A percentile compares a stretch with the other conserved stretches of the same genome.
These are phyloP conservation scores for Beauveria varroae DNA, from an alignment of 2,329 filamentous ascomycete genomes.

Conservation along the genomic window DNA sequence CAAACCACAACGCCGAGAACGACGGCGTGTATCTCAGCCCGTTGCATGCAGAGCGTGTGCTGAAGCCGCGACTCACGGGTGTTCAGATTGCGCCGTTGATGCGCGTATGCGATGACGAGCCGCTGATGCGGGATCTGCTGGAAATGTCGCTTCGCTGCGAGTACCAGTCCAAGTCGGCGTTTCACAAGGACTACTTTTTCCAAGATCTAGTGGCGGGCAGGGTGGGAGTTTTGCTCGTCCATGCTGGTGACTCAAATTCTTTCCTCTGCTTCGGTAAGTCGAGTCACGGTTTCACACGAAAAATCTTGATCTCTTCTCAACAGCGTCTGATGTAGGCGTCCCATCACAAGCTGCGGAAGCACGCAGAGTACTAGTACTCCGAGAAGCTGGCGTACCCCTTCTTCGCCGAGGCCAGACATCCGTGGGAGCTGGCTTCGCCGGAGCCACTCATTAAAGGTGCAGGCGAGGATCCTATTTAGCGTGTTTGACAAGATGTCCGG, in stretches of 20 bases:
- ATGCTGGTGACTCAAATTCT: constrained; percentile 14
- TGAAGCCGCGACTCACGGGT: constrained; percentile 23
- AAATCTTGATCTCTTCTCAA: too few relatives aligned
- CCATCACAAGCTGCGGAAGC: constrained; percentile 19
- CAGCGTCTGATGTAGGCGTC: constrained; percentile 17
- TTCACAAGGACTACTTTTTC: constrained; percentile 16
- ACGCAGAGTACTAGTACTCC: constrained; percentile 26
- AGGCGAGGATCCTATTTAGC: constrained; percentile 22
- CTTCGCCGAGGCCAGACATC: constrained; percentile 24
- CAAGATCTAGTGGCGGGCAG: constrained; percentile 12
- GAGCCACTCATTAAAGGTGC: constrained; percentile 21
- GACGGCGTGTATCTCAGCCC: constrained; percentile 21
- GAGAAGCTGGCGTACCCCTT: constrained; percentile 25
- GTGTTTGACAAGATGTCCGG: constrained; percentile 15
- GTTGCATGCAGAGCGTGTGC: constrained; percentile 21
- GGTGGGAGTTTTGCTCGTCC: constrained; percentile 10
- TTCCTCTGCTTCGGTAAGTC: constrained; percentile 12
- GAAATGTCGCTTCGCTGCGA: constrained; percentile 16
- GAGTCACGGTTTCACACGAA: too few relatives aligned
- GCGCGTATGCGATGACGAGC: constrained; percentile 11
- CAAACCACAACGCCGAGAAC: not conserved
- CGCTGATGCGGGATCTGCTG: constrained; percentile 13
- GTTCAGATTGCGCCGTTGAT: constrained; percentile 13
- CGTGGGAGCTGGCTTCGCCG: constrained; percentile 20
- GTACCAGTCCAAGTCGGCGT: constrained; percentile 11